Percentiles rank a stretch among this genome's conserved stretches.
Evolutionary conservation across 108 stramenopile species (phyloP).

Genomic region (Cyclostephanos tholiformis): DNA sequence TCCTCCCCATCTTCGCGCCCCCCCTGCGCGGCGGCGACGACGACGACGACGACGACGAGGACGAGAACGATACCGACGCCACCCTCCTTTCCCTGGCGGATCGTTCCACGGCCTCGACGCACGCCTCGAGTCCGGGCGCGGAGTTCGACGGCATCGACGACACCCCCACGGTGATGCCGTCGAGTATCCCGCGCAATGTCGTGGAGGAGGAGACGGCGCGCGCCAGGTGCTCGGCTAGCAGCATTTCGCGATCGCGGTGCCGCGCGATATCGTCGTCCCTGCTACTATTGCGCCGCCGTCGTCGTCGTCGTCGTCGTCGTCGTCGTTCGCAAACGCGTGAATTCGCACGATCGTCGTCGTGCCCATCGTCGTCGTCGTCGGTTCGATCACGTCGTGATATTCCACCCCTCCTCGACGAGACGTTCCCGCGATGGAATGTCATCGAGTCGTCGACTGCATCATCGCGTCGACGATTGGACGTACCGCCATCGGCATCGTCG

Average conservation of each 20-base stretch:
- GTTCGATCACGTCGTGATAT: too few species aligned
- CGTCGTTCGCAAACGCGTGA: too few species aligned
- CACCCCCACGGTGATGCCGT: constrained; percentile 63
- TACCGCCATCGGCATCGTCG: background rate
- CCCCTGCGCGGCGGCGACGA: background rate
- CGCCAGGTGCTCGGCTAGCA: constrained; percentile 42
- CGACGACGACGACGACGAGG: background rate
- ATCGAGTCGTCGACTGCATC: too few species aligned
- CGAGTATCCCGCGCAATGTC: constrained; percentile 42
- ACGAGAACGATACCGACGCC: background rate
- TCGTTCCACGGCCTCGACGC: constrained; percentile 57
- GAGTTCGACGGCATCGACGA: constrained; percentile 53
- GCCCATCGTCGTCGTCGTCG: too few species aligned
- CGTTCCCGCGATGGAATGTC: too few species aligned
- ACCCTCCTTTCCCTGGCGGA: constrained; percentile 52
- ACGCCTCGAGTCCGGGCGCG: constrained; percentile 70
- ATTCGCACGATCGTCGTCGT: too few species aligned
- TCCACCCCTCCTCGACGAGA: too few species aligned
- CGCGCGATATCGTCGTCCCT: background rate
- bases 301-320: too few species aligned
- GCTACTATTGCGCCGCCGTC: too few species aligned
- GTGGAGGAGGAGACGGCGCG: constrained; percentile 46
- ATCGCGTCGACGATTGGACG: too few species aligned
- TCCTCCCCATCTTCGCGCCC: background rate
- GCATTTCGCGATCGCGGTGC: constrained; percentile 33